These are phyloP conservation scores for Podospora pseudoanserina DNA, from an alignment of 495 filamentous ascomycete genomes.

Conservation along the genomic window DNA sequence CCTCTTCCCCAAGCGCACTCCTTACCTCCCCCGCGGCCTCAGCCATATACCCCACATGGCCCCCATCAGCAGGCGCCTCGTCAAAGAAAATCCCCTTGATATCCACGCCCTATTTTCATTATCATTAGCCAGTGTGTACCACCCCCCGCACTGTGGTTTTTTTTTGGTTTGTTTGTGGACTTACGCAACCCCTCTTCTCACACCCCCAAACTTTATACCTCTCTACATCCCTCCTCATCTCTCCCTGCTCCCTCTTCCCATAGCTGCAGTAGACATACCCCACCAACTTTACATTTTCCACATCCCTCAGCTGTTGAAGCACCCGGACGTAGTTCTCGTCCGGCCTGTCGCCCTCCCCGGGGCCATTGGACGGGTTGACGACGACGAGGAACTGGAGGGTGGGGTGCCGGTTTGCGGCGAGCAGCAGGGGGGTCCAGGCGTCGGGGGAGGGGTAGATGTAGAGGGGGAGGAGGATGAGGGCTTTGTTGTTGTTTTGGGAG, in stretches of 20 bases:
- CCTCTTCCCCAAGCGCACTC: background rate
- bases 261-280: conserved; percentile 56
- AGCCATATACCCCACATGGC: conserved; percentile 20
- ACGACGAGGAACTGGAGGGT: conserved; percentile 51
- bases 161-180: background rate
- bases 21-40: background rate
- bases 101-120: background rate
- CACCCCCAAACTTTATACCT: conserved; percentile 9
- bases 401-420: conserved; percentile 42
- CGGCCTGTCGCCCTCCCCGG: conserved; percentile 43
- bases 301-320: conserved; percentile 42
- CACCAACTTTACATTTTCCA: conserved; percentile 49
- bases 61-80: conserved; percentile 16
- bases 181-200: background rate
- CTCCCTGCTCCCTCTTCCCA: conserved; percentile 39
- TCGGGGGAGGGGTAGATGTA: conserved; percentile 53
- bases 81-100: conserved; percentile 28
- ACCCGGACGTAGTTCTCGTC: conserved; percentile 52
- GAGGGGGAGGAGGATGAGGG: conserved; percentile 47
- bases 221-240: conserved; percentile 39
- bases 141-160: too few relatives aligned
- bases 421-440: conserved; percentile 48
- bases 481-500: background rate
- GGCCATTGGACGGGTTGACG: conserved; percentile 55
- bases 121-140: background rate